phyloP scores from a whole-genome alignment of 1,284 basidiomycete genomes.

The Ganoderma resinaceum region DNA sequence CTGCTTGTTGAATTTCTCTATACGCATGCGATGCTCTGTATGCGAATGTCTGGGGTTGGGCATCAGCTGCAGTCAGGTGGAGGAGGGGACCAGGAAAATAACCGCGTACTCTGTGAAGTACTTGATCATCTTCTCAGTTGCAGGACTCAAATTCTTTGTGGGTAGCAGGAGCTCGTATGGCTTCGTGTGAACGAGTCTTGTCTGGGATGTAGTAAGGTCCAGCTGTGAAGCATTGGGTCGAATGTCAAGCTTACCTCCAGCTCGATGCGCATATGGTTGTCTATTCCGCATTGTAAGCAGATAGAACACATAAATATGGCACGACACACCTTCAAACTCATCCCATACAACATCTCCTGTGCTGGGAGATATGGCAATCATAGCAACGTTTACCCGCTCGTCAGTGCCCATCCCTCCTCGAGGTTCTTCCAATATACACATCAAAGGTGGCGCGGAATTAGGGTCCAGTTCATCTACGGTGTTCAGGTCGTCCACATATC shows the following conservation, averaged over 20 bases:
- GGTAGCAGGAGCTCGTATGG: conserved; percentile 87
- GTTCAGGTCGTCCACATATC: conserved; percentile 77
- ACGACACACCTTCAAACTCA: conserved; percentile 75
- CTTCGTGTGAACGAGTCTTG: conserved; percentile 81
- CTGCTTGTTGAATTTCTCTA: conserved; percentile 67
- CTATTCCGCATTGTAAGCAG: conserved; percentile 44
- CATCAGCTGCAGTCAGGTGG: not conserved
- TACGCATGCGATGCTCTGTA: conserved; percentile 58
- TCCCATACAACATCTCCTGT: conserved; percentile 96
- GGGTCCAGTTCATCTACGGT: conserved; percentile 71
- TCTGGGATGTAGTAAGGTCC: conserved; percentile 51
- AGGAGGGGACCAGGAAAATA: not conserved
- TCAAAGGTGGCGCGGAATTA: conserved; percentile 63
- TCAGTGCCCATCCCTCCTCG: conserved; percentile 58
- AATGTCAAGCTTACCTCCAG: conserved; percentile 65
- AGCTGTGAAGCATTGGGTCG: not conserved
- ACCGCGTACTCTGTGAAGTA: conserved; percentile 65
- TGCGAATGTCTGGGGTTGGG: conserved; percentile 46
- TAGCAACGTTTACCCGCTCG: conserved; percentile 69
- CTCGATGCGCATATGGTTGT: conserved; percentile 85
- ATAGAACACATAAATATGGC: not conserved
- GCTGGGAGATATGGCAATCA: conserved; percentile 84
- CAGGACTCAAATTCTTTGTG: conserved; percentile 64
- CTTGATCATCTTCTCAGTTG: conserved; percentile 81
- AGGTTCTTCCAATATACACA: conserved; percentile 76